Evolutionary conservation across 1,284 basidiomycete genomes (phyloP), one percentile per base, ranked within the genome.

Genomic region (Cutaneotrichosporon cavernicola): DNA sequence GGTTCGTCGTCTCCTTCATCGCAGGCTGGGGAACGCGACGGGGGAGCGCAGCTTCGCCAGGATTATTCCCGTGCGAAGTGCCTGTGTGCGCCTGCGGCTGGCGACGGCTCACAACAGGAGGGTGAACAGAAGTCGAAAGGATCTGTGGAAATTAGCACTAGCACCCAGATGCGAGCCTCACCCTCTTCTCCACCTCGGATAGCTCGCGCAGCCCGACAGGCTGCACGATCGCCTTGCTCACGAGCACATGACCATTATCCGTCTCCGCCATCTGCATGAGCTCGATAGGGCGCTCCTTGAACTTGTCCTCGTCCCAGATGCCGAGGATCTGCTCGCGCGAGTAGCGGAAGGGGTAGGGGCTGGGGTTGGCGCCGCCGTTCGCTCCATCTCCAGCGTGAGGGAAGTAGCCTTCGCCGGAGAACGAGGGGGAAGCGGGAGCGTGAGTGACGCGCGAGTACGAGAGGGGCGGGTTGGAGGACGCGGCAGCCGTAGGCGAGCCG

Each of bases 101-200:
- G 59, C 73, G 72, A 50, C 74, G 71, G 49, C 65, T 65, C 10
- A 73, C 73, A 59, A 66, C 65, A 38, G 75, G 70, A 26, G 75
- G 76, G 60, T 77, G 75, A 16, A 77, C 67, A 5, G 73, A 72
- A 40, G 73, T 70, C 5, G 73, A 62, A 30, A 79, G 70, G 36
- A 79, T 69, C 76, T 78, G 52, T 14, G 18, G 13, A 53, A 34
- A 30, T 36, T n/a, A 58, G 56, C 56, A 16, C 30, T 26, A 5
- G 11, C 38, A 30, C 38, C 40, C 18, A n/a, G 10, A 38, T 18
- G 38, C 40, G 10, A 34, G 22, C 76, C 85, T 70, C 72, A 92
- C 92, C 89, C 92, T 94, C 83, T 89, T 92, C 83, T 95, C 92
- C n/a, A 82, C 82, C 64, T 92, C 91, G 62, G 82, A 83, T 85